Base-by-base conservation (phyloP, 768 basidiomycete species). In the Serendipita sp. region DNA sequence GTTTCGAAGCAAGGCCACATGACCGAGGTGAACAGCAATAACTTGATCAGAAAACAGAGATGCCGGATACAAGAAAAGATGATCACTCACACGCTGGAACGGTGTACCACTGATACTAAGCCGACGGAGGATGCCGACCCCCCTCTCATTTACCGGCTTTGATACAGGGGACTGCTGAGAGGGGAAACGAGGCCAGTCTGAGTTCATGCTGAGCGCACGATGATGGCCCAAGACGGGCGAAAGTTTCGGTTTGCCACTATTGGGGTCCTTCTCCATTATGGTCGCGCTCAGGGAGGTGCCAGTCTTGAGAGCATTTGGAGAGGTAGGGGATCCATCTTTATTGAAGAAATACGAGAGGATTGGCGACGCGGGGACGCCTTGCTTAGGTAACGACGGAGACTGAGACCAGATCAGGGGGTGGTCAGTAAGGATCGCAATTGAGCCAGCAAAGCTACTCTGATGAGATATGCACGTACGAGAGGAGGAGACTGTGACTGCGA, bases 121-220 rank as follows among this genome's bases (percentile, higher is more conserved):
- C 63, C 89, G 80, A 62, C 88, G 81, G 66, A 91, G 74, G 34
- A 91, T 76, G 65, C 83, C 86, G 13, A 83, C 79, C 0, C 86
- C 88, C 7, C 89, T 80, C 66, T 89, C 86, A 7, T 78, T 74
- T 34, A 80, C 80, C 15, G 76, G 72, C 28, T 69, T 70, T 3
- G 81, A 79, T 3, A 81, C 79, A 3, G 84, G 72, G 2, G 74
- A 70, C 41, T 74, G 67, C 16, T 78, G 69, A n/a, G 76, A 72
- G 18, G 77, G 78, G 35, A 60, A 60, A 32, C 16, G 16, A n/a
- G 18, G 56, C 56, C 56, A 60, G 5, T 38, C 56, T 16, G 76
- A 72, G 56, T 34, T 60, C 56, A 60, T 60, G 36, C 56, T 60
- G 10, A 60, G 23, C n/a, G 56, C 34, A 4, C 56, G 28, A 38